Evolutionary conservation across 768 basidiomycete genomes (phyloP), one percentile per base, ranked within the genome.

Genomic region (Phylloporus scabripes): DNA sequence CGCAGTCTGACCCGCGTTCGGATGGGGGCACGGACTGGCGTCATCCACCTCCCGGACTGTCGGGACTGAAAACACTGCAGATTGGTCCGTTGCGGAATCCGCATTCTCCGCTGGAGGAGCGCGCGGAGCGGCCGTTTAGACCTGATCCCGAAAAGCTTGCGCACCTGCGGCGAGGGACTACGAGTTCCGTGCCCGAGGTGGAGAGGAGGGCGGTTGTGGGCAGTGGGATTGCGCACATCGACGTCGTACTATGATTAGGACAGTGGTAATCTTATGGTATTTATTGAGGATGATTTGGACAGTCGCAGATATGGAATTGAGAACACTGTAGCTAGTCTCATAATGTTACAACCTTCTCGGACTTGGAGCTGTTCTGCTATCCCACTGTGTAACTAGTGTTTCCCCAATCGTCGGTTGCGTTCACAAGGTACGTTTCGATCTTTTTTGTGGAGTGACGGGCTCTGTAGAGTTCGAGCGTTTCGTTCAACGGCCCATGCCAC

Each of bases 141-240:
- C 18, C 41, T 11, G 4, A 8, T 21, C 5, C 21, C 12, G 43
- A 18, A 1, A 52, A 47, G 18, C 61, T 51, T 36, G 64, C 66
- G 5, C 62, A 18, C 21, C 53, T 66, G 29, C 60, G 64, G 15
- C 33, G 54, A 31, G 46, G 51, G 32, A 60, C 56, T 18, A 23
- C 17, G 5, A 36, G 52, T 28, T 62, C 50, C 5, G 23, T 56
- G 1, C 52, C 64, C 8, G 61, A 68, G 49, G 51, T 66, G 7
- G 57, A 64, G 51, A 46, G 39, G 26, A 50, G 60, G 26, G 15
- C 29, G 2, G 52, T 67, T 31, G 28, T 43, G 48, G 56, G 60
- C 41, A 42, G 54, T 9, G 63, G 55, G 36, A 58, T 69, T 51
- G 65, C 55, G 17, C 40, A 10, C 34, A 67, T 67, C n/a, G 62